A percentile compares a stretch with the other conserved stretches of the same genome.
Evolutionary conservation across 1,284 basidiomycete genomes (phyloP).

Genomic region (Tylopilus orsonianus): DNA sequence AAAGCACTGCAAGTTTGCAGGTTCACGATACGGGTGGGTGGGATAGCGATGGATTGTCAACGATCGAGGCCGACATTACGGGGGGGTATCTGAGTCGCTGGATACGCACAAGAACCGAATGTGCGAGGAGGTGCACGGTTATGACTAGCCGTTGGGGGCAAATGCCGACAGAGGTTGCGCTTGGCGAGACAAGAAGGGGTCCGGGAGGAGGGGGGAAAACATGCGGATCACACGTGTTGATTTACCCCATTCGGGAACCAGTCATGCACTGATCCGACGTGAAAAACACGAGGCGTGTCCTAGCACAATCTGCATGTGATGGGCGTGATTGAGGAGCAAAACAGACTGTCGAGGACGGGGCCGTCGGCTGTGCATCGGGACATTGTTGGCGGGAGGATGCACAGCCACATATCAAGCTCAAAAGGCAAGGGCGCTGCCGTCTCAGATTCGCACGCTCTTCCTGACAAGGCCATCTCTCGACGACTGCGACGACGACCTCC

Average conservation of each 20-base stretch:
- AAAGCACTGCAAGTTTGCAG: neutral
- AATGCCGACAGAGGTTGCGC: slow-evolving; percentile 13
- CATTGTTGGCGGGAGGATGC: slow-evolving; percentile 14
- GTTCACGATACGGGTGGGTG: slow-evolving; percentile 1
- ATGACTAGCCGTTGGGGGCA: slow-evolving; percentile 10
- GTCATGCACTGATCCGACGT: slow-evolving; percentile 19
- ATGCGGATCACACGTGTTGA: slow-evolving; percentile 29
- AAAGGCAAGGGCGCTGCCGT: slow-evolving; percentile 29
- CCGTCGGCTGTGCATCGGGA: slow-evolving; percentile 9
- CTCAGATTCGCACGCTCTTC: slow-evolving; percentile 32
- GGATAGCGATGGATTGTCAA: slow-evolving; percentile 1
- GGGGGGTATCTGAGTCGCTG: neutral
- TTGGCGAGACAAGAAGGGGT: slow-evolving; percentile 15
- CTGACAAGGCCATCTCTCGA: slow-evolving; percentile 21
- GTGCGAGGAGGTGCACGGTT: slow-evolving; percentile 12
- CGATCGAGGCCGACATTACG: slow-evolving; percentile 7
- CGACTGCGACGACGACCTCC: slow-evolving; percentile 18
- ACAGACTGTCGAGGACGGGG: neutral
- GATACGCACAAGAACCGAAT: neutral
- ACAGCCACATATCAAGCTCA: slow-evolving; percentile 34
- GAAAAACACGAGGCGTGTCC: slow-evolving; percentile 22
- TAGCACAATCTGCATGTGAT: slow-evolving; percentile 15
- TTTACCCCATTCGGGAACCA: slow-evolving; percentile 18
- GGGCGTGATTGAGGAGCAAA: slow-evolving; percentile 23
- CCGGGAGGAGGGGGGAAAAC: slow-evolving; percentile 16